Percentiles rank a stretch among this genome's conserved stretches.
Conservation (phyloP, 306 rosid species). For the Quercus agrifolia region DNA sequence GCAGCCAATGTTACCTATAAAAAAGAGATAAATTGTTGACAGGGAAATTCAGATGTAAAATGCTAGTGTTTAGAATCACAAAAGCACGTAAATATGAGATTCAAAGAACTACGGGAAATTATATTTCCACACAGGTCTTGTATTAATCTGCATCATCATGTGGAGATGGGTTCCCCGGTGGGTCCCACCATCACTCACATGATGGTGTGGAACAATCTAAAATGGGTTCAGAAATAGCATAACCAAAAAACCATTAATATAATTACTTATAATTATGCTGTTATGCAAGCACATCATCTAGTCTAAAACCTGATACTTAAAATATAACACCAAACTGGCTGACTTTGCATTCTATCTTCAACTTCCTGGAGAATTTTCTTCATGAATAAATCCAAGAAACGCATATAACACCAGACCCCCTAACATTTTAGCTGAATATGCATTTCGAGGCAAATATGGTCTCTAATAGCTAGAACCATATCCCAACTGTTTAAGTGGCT, state of each 20-base stretch:
- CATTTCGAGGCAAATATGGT: slow-evolving; percentile 9
- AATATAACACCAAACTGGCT: background rate
- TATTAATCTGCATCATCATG: background rate
- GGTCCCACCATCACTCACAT: background rate
- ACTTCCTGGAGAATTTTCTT: background rate
- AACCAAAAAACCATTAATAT: too few species aligned
- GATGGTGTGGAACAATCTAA: background rate
- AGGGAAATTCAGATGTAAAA: background rate
- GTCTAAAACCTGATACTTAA: background rate
- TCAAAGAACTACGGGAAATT: background rate
- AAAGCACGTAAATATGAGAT: background rate
- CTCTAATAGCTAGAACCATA: slow-evolving; percentile 5
- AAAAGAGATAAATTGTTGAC: slow-evolving; percentile 10
- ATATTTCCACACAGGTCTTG: background rate
- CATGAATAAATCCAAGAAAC: slow-evolving; percentile 6
- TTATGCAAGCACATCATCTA: background rate
- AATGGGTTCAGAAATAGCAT: too few species aligned
- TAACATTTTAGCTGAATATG: background rate
- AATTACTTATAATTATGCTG: too few species aligned
- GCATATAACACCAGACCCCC: background rate
- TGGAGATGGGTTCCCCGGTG: background rate
- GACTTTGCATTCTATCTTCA: background rate
- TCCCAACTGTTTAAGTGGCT: slow-evolving; percentile 1
- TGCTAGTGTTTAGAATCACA: background rate
- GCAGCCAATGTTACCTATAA: slow-evolving; percentile 81